phyloP scores from a whole-genome alignment of 2,329 filamentous ascomycete species.

The Elsinoe fawcettii region DNA sequence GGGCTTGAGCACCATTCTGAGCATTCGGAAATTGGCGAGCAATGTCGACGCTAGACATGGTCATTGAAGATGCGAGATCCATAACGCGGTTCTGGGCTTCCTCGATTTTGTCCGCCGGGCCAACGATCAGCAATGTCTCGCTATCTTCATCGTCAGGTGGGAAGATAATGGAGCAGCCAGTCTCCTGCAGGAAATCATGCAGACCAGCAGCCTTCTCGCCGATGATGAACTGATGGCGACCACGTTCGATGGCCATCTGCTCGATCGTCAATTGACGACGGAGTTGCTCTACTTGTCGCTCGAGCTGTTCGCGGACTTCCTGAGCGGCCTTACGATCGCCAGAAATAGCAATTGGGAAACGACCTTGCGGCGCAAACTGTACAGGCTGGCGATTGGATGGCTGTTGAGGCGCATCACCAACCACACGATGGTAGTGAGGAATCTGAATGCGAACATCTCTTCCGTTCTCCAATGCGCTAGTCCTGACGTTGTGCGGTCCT shows the following conservation, averaged over 20 bases:
- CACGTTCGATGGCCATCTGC: constrained; percentile 73
- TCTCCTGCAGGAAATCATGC: constrained; percentile 81
- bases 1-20: constrained; percentile 62
- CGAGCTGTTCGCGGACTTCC: constrained; percentile 70
- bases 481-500: constrained; percentile 61
- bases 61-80: constrained; percentile 81
- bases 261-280: constrained; percentile 67
- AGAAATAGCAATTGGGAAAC: constrained; percentile 73
- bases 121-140: constrained; percentile 77
- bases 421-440: constrained; percentile 71
- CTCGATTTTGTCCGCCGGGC: constrained; percentile 65
- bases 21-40: constrained; percentile 69
- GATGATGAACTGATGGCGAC: constrained; percentile 90
- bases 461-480: constrained; percentile 61
- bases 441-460: constrained; percentile 75
- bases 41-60: constrained; percentile 75
- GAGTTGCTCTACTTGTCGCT: constrained; percentile 68
- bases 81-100: constrained; percentile 74
- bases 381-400: constrained; percentile 57
- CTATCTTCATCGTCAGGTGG: constrained; percentile 69
- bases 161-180: constrained; percentile 80
- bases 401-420: constrained; percentile 54
- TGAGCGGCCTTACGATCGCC: constrained; percentile 80
- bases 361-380: constrained; percentile 61
- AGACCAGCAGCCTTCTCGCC: constrained; percentile 71